Evolutionary conservation across 805 yeast genomes (phyloP), one percentile per base, ranked within the genome.

Genomic region (Candida michaelii): DNA sequence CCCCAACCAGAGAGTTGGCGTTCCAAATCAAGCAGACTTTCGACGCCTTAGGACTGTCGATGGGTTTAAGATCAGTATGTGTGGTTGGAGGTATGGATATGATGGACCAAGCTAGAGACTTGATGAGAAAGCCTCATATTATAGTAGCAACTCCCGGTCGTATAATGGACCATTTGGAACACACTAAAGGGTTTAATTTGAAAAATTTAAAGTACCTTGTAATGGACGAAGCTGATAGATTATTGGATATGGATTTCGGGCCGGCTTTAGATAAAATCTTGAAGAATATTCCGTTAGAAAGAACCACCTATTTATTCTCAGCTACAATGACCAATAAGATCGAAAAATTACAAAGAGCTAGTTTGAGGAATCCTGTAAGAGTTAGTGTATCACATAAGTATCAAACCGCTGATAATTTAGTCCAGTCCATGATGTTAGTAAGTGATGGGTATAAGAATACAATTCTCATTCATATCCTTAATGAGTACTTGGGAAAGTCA

Each of bases 291-390:
- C 99, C 99, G 7, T 74, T 79, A 30, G 84, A 88, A 48, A 77
- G 93, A 63, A 88, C 89, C 4, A 85, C 93, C 0, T 89, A 84
- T 55, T 66, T 91, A 42, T 91, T 90, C 58, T 87, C 96, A 23
- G 99, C 99, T n/a, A 91, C 99, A 0, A 87, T 95, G 83, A 91
- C 98, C 2, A 85, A 87, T 34, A 93, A 93, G 60, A 89, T 91
- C 55, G 98, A 90, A 55, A 90, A 90, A 63, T 72, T 91, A 51
- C 98, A 93, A 66, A 73, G 98, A 47, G 98, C 98, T 1, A 89
- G 97, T 27, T 74, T 91, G 50, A 68, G 79, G 3, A 81, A 87
- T 54, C 99, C 99, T 0, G 96, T 90, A 3, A 80, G 89, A 51
- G 89, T 95, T 37, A 89, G 96, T 0, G 96, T 91, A 3, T 84